Evolutionary conservation across 2,329 filamentous ascomycete species (phyloP), one percentile per base, ranked within the genome.

Genomic region (Fusarium duplospermum): DNA sequence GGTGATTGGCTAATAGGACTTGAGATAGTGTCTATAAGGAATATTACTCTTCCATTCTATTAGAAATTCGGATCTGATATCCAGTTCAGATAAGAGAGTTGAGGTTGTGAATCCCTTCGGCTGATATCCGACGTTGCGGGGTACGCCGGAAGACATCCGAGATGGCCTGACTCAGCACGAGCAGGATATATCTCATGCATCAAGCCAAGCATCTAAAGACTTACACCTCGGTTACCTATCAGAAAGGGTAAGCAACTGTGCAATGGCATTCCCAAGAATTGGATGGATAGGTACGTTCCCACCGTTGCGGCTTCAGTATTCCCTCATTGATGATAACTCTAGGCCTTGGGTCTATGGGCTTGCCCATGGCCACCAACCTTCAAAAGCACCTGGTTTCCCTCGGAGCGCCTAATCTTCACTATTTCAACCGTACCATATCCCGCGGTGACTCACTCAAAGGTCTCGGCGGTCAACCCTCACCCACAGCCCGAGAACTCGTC

Each of bases 321-420:
- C 16, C 1, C 4, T 20, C 1, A 14, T 4, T 2, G 4, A 52
- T 52, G 11, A 63, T 14, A 10, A 24, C 0, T 4, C 1, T 22
- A 80, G 87, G 87, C 5, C 82, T 89, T 0, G 87, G 87, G 2
- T 88, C 86, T 1, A 89, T 89, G 87, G 87, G 87, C 2, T 78
- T 83, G 1, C 80, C 78, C 2, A 89, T 89, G 87, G 84, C 87
- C 1, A 79, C 77, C 8, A 88, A 89, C 66, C 80, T 89, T 0
- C 87, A 88, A 45, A 84, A 80, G 29, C 78, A 88, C 59, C 69
- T 88, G 0, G 66, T 56, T 1, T 63, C 70, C 6, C 71, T 63
- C 8, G 58, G 62, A 2, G 60, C 74, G 0, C 71, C 81, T 0
- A 65, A 73, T 6, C 75, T 89, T 2, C 75, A 69, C 2, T 88